Conservation (phyloP, 2,329 filamentous ascomycete species). For the Dothideomycetes sp. region DNA sequence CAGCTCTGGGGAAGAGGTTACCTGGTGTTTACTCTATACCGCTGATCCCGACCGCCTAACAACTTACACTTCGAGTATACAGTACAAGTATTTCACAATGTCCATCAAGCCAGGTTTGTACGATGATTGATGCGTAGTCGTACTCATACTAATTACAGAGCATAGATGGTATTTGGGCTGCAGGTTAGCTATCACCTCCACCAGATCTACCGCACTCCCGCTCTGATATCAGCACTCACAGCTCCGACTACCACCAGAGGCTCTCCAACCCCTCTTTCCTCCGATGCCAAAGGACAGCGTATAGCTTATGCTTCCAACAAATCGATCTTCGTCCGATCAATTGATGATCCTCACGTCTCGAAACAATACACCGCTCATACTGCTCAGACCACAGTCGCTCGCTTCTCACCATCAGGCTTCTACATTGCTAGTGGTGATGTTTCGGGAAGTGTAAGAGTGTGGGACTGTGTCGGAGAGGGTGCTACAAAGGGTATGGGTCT, state of each 20-base stretch:
- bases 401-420: conserved; percentile 88
- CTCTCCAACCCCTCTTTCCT: conserved; percentile 78
- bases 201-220: no score
- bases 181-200: neutral
- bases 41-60: no score
- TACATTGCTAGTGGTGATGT: conserved; percentile 89
- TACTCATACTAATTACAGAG: neutral
- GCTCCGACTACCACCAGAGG: conserved; percentile 72
- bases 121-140: neutral
- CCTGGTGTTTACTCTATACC: no score
- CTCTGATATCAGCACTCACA: neutral
- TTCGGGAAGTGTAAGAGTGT: conserved; percentile 75
- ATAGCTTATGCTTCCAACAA: conserved; percentile 93
- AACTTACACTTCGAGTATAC: neutral
- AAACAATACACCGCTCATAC: conserved; percentile 93
- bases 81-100: no score
- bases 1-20: neutral
- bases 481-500: conserved; percentile 57
- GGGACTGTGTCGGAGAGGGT: conserved; percentile 78
- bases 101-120: neutral
- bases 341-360: conserved; percentile 74
- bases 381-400: conserved; percentile 76
- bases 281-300: conserved; percentile 79
- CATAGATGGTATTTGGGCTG: neutral
- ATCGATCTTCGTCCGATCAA: conserved; percentile 89